Base-by-base conservation (phyloP, 179 eudicot species). In the Amaranthus tricolor region DNA sequence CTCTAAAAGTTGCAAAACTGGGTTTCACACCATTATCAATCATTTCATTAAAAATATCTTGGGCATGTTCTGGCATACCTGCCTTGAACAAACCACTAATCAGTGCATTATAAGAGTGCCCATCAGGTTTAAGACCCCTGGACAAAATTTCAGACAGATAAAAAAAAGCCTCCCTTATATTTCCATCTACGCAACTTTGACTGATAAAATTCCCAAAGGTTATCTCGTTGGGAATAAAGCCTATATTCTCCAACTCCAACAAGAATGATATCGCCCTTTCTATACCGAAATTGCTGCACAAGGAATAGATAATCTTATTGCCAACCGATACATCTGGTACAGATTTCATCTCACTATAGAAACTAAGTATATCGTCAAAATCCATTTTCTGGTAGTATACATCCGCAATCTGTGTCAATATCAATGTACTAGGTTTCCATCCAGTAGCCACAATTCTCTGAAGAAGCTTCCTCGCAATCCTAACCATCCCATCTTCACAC, bases 351-450 rank as follows among this genome's bases (percentile, higher is more conserved):
- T 89, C 93, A 19, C 20, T 56, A 69, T 89, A 86, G 60, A 93
- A 91, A 76, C 84, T 86, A 54, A 86, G 31, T 47, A 93, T 73
- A 82, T 91, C 95, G 59, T 87, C 86, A 45, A 83, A 93, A 82
- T 93, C 98, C 84, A 80, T 88, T 85, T 93, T 93, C 72, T 82
- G 83, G 74, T 90, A 88, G 70, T 91, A 93, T 49, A 80, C 87
- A 74, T 78, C 20, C 44, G 85, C 84, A 76, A 93, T 79, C 77
- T 88, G 88, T 70, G 84, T 75, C 77, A 91, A 68, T 59, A 91
- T 85, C 55, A 69, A 11, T 43, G 62, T 31, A 83, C 79, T 86
- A 63, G 88, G 91, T 78, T 78, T 49, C 71, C 87, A 86, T 62
- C 97, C 93, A 76, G 14, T 75, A 40, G 31, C 60, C 8, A 71